Percentiles rank a stretch among this genome's conserved stretches.
Conservation (phyloP, 768 basidiomycete species). For the Nidularia sp. region DNA sequence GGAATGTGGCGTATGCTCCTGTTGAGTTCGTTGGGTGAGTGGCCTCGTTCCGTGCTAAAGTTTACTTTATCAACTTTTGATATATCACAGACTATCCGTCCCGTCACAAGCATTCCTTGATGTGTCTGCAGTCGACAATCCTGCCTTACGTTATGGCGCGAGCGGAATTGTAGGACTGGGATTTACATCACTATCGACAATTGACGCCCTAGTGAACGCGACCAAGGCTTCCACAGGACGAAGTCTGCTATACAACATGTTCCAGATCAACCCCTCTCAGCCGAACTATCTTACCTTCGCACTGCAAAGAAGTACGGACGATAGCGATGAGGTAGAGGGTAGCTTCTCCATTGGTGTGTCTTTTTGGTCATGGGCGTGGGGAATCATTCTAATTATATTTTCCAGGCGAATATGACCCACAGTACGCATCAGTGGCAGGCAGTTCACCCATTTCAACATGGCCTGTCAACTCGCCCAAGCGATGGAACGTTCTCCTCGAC, state of each 20-base stretch:
- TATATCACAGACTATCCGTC: constrained; percentile 47
- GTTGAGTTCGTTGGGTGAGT: constrained; percentile 70
- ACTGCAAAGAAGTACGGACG: constrained; percentile 55
- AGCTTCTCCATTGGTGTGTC: constrained; percentile 66
- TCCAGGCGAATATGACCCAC: constrained; percentile 63
- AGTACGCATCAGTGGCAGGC: constrained; percentile 56
- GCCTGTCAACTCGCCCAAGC: constrained; percentile 55
- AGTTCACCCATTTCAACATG: constrained; percentile 66
- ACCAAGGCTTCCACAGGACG: constrained; percentile 60
- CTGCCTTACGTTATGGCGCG: constrained; percentile 69
- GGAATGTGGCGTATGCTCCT: constrained; percentile 56
- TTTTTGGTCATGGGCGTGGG: background rate
- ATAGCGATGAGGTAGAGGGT: constrained; percentile 55
- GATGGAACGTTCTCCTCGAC: constrained; percentile 80
- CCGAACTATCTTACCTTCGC: constrained; percentile 83
- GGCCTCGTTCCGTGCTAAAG: background rate
- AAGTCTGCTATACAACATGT: constrained; percentile 73
- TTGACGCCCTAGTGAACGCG: constrained; percentile 58
- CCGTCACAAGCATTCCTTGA: constrained; percentile 72
- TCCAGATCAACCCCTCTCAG: constrained; percentile 59
- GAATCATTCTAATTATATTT: constrained; percentile 1
- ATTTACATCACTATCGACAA: constrained; percentile 70
- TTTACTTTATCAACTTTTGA: constrained; percentile 1
- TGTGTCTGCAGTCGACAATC: constrained; percentile 60
- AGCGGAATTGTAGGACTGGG: constrained; percentile 74